These are phyloP conservation scores for Elsinoe fawcettii DNA, from an alignment of 2,329 filamentous ascomycete species.

Conservation along the genomic window DNA sequence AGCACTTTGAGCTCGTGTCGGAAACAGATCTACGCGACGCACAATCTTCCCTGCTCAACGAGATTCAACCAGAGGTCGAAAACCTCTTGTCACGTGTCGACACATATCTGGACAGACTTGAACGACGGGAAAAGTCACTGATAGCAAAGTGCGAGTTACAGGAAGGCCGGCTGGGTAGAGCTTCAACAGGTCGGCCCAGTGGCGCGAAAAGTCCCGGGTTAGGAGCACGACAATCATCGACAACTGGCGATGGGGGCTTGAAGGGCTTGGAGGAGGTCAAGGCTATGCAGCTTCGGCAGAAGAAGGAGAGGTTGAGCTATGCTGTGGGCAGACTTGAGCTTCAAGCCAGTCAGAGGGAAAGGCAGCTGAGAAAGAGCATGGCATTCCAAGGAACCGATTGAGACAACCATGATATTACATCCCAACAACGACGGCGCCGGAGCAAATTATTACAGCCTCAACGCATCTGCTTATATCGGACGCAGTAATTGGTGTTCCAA, in stretches of 20 bases:
- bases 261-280: slow-evolving; percentile 47
- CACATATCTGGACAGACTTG: slow-evolving; percentile 72
- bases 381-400: slow-evolving; percentile 30
- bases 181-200: not conserved
- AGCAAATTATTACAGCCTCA: too few species aligned
- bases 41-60: slow-evolving; percentile 74
- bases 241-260: slow-evolving; percentile 25
- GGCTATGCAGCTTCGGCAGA: slow-evolving; percentile 63
- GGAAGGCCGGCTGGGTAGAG: slow-evolving; percentile 56
- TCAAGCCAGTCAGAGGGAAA: slow-evolving; percentile 70
- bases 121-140: slow-evolving; percentile 72
- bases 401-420: not conserved
- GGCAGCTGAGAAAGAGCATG: slow-evolving; percentile 67
- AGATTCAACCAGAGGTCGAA: slow-evolving; percentile 80
- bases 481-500: too few species aligned
- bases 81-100: slow-evolving; percentile 74
- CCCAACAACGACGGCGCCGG: too few species aligned
- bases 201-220: slow-evolving; percentile 6
- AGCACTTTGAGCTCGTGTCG: slow-evolving; percentile 91
- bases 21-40: slow-evolving; percentile 74
- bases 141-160: slow-evolving; percentile 78
- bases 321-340: slow-evolving; percentile 78
- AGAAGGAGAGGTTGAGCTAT: slow-evolving; percentile 79
- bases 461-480: too few species aligned
- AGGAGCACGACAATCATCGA: slow-evolving; percentile 19